Percentiles rank a stretch among this genome's conserved stretches.
phyloP scores from a whole-genome alignment of 177 flowering plant genomes.

The Telopea speciosissima region DNA sequence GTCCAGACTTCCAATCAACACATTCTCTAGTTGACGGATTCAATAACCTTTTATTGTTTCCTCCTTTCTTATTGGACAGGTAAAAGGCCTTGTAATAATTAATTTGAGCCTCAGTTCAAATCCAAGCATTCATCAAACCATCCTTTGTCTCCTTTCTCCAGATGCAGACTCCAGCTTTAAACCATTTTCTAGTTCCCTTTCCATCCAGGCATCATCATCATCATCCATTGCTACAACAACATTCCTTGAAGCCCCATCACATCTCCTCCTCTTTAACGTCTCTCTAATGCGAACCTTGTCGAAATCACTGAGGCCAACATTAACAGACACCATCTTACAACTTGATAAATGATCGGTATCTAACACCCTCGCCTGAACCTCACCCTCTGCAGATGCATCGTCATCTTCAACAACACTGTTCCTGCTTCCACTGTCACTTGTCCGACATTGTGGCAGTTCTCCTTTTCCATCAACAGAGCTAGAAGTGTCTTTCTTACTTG shows the following conservation, averaged over 20 bases:
- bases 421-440: constrained; percentile 32
- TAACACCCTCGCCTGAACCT: constrained; percentile 8
- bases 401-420: constrained; percentile 36
- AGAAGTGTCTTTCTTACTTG: neutral
- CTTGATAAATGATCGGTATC: constrained; percentile 13
- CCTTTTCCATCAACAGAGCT: neutral
- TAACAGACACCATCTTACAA: constrained; percentile 16
- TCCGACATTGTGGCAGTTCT: constrained; percentile 18
- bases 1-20: neutral
- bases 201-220: constrained; percentile 39
- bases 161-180: constrained; percentile 25
- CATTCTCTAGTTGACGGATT: no score
- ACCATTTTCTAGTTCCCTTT: constrained; percentile 47
- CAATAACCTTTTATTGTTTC: no score
- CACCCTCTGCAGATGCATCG: constrained; percentile 17
- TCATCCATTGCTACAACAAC: constrained; percentile 3
- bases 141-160: constrained; percentile 22
- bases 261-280: constrained; percentile 29
- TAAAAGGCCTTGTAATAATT: no score
- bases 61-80: no score
- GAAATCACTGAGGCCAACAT: constrained; percentile 13
- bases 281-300: constrained; percentile 33
- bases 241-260: constrained; percentile 12
- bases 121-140: neutral
- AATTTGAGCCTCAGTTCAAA: neutral